Percentiles rank a stretch among this genome's conserved stretches.
Evolutionary conservation across 1,284 basidiomycete species (phyloP).

Genomic region (Tremellales sp.): DNA sequence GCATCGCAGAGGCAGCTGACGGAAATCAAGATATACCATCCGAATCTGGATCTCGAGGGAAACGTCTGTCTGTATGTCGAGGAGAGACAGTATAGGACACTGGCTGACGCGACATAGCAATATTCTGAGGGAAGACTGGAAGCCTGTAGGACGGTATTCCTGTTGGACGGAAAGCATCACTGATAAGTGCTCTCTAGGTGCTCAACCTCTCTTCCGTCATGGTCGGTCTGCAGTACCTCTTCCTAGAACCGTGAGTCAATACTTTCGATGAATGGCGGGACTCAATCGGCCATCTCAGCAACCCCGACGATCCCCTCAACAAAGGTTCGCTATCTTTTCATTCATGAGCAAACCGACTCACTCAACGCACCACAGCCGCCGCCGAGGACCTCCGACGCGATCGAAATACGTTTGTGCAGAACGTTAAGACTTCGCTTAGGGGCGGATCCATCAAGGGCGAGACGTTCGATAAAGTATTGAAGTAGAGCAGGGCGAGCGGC

Average conservation of each 20-base stretch:
- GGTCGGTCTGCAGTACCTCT: slow-evolving; percentile 96
- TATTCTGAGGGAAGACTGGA: slow-evolving; percentile 99
- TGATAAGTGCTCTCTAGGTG: slow-evolving; percentile 12
- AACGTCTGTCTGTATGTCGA: slow-evolving; percentile 71
- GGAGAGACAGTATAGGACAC: background rate
- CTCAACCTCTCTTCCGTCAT: slow-evolving; percentile 95
- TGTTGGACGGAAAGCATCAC: background rate
- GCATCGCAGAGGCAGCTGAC: background rate
- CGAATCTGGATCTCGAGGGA: slow-evolving; percentile 95
- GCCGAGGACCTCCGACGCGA: slow-evolving; percentile 85
- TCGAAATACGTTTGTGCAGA: slow-evolving; percentile 70
- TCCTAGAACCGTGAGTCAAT: slow-evolving; percentile 71
- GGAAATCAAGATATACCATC: slow-evolving; percentile 84
- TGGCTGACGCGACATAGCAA: slow-evolving; percentile 53
- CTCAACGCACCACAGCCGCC: slow-evolving; percentile 68
- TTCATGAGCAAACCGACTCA: slow-evolving; percentile 3
- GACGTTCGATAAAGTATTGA: slow-evolving; percentile 68
- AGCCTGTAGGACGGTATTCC: slow-evolving; percentile 62
- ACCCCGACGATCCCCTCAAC: slow-evolving; percentile 97
- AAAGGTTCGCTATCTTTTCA: slow-evolving; percentile 63
- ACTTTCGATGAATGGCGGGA: background rate
- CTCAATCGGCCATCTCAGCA: slow-evolving; percentile 47
- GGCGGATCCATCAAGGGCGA: slow-evolving; percentile 71
- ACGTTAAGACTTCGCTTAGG: slow-evolving; percentile 78
- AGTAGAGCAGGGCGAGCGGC: background rate